Base-by-base conservation (phyloP, 179 eudicot genomes). In the Beta lomatogona region DNA sequence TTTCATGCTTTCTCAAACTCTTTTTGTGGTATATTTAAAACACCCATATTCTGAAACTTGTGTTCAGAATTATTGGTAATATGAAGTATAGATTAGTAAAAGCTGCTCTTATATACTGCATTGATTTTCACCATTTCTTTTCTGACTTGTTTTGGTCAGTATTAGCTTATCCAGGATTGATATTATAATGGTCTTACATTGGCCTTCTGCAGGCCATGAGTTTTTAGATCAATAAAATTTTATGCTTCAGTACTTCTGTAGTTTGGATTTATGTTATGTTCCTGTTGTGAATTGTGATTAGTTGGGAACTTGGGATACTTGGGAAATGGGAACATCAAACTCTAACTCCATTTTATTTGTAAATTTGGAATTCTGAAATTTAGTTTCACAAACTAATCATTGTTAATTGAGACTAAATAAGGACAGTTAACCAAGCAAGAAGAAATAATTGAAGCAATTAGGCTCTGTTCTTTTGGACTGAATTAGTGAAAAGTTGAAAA, bases 141-240 rank as follows among this genome's bases (percentile, higher is more conserved):
- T 36, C 44, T 59, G 55, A 6, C 65, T 48, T 78, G 45, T 19
- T 64, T 31, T 73, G n/a, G 69, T 78, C 78, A 61, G 79, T 15
- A 13, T 53, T 31, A 58, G 19, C 12, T 45, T 13, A 55, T 71
- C 50, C 16, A 13, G 73, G 71, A 73, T 44, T 16, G 68, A 68
- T 66, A 57, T 50, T 72, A 61, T 68, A 63, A 28, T 22, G 18
- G 45, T 73, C 31, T 41, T 52, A 59, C 69, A 44, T 28, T 25
- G 19, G 12, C 76, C 44, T 50, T 75, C 74, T 46, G 57, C 44
- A 64, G 19, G 54, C 71, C 67, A 58, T 54, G 75, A 76, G 73
- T 50, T 74, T 64, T 57, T 77, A 48, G 58, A 77, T 66, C 78
- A 84, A 76, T 84, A 77, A 76, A 59, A 9, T 31, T 22, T 55